Conservation (phyloP, 768 basidiomycete species). For the Peribolospora kevripleyi region DNA sequence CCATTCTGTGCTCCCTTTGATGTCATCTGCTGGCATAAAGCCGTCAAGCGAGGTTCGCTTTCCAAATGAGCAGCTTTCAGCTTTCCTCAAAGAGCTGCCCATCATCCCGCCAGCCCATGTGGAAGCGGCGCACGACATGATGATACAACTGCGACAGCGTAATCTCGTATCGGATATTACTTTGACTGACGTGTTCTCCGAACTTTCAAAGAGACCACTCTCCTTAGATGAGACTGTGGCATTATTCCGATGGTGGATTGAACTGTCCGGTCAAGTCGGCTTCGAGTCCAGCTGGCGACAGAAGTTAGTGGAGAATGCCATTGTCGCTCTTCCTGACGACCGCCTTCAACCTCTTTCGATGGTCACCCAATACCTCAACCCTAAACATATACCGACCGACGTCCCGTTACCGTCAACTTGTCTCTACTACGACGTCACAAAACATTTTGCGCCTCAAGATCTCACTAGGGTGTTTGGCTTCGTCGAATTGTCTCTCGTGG, state of each 20-base stretch:
- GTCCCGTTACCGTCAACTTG: constrained; percentile 52
- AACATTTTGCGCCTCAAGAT: constrained; percentile 30
- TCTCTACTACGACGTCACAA: constrained; percentile 42
- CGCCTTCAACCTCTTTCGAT: constrained; percentile 35
- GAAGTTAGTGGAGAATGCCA: constrained; percentile 45
- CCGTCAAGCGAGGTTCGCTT: constrained; percentile 42
- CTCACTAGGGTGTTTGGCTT: constrained; percentile 42
- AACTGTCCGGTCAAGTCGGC: constrained; percentile 22
- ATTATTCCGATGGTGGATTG: constrained; percentile 68
- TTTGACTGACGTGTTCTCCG: constrained; percentile 57
- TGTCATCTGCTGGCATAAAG: constrained; percentile 50
- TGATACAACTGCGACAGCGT: constrained; percentile 35
- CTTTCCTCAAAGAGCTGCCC: constrained; percentile 55
- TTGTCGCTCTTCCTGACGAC: constrained; percentile 26
- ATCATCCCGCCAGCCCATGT: constrained; percentile 41
- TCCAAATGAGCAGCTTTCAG: constrained; percentile 42
- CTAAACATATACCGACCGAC: constrained; percentile 40
- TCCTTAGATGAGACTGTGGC: constrained; percentile 46
- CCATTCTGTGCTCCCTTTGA: constrained; percentile 34
- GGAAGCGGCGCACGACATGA: constrained; percentile 32
- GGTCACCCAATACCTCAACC: constrained; percentile 48
- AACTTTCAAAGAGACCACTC: constrained; percentile 47
- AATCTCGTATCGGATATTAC: constrained; percentile 47
- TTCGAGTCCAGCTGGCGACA: constrained; percentile 23
- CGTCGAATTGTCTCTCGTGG: constrained; percentile 45